These are phyloP conservation scores for Capsicum pubescens DNA, from an alignment of 257 asterid species.

Conservation along the genomic window DNA sequence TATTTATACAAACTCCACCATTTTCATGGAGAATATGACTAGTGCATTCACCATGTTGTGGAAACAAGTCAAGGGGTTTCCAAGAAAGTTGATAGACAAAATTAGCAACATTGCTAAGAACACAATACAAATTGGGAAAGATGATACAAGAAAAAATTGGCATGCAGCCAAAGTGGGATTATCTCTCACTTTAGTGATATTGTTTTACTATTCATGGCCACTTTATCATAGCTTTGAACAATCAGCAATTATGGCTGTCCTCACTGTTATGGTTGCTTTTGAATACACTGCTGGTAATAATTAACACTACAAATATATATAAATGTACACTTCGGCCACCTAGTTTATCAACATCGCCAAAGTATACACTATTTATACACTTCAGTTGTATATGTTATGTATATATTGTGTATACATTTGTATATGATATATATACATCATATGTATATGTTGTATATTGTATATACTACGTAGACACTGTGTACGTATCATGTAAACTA, in stretches of 20 bases:
- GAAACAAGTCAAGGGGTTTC: not conserved
- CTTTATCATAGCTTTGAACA: constrained; percentile 47
- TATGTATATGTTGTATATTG: too few species aligned
- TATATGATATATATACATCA: too few species aligned
- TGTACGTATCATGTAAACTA: too few species aligned
- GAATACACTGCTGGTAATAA: constrained; percentile 48
- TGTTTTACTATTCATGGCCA: constrained; percentile 40
- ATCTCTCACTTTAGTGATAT: constrained; percentile 42
- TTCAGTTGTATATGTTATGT: too few species aligned
- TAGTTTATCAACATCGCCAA: too few species aligned
- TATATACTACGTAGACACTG: too few species aligned
- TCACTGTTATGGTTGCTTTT: constrained; percentile 49
- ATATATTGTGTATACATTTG: too few species aligned
- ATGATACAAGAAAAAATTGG: constrained; percentile 43
- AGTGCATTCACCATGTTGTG: not conserved
- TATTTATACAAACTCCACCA: not conserved
- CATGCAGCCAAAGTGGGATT: constrained; percentile 50
- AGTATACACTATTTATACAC: too few species aligned
- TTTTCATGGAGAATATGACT: not conserved
- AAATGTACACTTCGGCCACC: too few species aligned
- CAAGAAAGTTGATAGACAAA: constrained; percentile 30
- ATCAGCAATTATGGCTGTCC: constrained; percentile 48
- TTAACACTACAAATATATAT: not conserved
- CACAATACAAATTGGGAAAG: constrained; percentile 36
- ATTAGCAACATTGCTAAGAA: constrained; percentile 3